Conservation (phyloP, 352 stramenopile genomes). For the Pythium rhizo-oryzae region DNA sequence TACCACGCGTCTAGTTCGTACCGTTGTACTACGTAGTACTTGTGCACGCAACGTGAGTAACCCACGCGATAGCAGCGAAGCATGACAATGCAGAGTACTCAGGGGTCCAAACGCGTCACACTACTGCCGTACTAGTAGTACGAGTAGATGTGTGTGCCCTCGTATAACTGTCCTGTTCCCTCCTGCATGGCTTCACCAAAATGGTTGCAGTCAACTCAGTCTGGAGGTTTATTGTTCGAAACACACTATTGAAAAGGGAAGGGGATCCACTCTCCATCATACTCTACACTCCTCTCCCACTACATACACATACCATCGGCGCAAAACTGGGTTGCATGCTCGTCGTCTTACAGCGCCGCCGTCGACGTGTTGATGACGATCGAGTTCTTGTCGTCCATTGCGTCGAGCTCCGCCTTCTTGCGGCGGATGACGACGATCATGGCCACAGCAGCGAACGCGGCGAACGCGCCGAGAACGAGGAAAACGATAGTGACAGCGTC, state of each 20-base stretch:
- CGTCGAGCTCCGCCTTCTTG: constrained; percentile 39
- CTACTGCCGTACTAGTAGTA: no score
- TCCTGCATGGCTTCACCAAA: neutral
- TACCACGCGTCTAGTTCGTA: no score
- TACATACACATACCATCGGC: neutral
- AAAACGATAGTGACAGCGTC: constrained; percentile 11
- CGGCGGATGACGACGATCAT: constrained; percentile 38
- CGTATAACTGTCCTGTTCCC: neutral
- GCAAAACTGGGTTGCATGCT: neutral
- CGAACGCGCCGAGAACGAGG: constrained; percentile 25
- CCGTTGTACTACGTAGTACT: no score
- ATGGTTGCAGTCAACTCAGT: neutral
- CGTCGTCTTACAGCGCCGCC: constrained; percentile 24
- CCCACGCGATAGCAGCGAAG: no score
- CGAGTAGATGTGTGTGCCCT: no score
- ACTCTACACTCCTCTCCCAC: constrained; percentile 2
- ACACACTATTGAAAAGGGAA: constrained; percentile 4
- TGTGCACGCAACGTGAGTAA: no score
- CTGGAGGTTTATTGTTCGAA: constrained; percentile 5
- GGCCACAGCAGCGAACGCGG: constrained; percentile 19
- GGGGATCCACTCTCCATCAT: neutral
- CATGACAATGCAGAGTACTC: no score
- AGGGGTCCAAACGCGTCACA: no score
- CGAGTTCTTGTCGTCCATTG: constrained; percentile 34
- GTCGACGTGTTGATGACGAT: constrained; percentile 23